Evolutionary conservation across 2,329 filamentous ascomycete genomes (phyloP), one percentile per base, ranked within the genome.

Genomic region (Fusarium succisae): DNA sequence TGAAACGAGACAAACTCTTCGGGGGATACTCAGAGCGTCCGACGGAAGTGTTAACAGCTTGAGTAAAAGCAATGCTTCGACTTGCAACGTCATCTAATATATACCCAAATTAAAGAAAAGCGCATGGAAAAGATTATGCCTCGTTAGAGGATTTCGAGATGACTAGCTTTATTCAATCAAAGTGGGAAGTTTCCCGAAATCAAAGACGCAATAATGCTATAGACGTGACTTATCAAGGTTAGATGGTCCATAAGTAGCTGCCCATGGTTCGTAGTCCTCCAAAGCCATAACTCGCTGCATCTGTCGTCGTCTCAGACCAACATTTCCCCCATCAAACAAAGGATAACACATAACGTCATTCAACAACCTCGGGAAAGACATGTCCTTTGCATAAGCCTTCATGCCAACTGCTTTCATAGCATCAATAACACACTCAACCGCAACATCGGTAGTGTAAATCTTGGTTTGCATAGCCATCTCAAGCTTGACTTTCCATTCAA

Each of bases 301-400:
- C 22, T 67, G 63, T 30, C 63, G 47, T 22, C 65, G 24, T 18
- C 65, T 43, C 5, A 67, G 15, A 13, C 65, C 65, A 1, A 67
- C 10, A 13, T 67, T 67, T 12, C 65, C 65, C 28, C 65, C 65
- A 18, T 67, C 65, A 12, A 67, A 67, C 35, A 67, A 8, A 1
- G 65, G 63, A 35, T 66, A 53, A 7, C 64, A 64, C 20, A 63
- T 45, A 22, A 64, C 65, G 1, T 67, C 63, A 12, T 67, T 67
- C 6, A 51, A 6, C 24, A 35, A 7, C 4, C 8, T 9, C 0
- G 13, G 26, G 3, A 53, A 22, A 38, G 57, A 39, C 44, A 60
- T 60, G 6, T 60, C 57, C 45, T 53, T 60, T 3, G 57, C 57
- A 24, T 37, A 41, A 10, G 15, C 39, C 45, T 67, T 24, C 63